A percentile compares a stretch with the other conserved stretches of the same genome.
Evolutionary conservation across 2,329 filamentous ascomycete genomes (phyloP).

Genomic region (Nannizziopsis barbatae): DNA sequence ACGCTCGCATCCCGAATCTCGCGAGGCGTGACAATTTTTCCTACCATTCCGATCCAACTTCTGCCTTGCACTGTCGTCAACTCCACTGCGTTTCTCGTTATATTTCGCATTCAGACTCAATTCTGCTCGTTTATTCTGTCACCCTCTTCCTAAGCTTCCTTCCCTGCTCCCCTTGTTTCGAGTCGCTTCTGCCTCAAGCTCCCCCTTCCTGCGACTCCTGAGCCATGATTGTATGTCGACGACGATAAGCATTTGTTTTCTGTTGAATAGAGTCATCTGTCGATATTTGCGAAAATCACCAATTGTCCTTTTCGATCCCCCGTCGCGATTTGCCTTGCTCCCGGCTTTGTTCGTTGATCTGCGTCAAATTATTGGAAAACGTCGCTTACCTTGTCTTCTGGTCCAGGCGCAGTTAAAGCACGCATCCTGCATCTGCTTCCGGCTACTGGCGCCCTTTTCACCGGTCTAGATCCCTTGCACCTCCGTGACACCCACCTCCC

Average conservation of each 20-base stretch:
- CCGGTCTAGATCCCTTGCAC: background rate
- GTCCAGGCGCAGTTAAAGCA: slow-evolving; percentile 1
- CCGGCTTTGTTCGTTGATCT: no score
- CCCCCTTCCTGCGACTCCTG: background rate
- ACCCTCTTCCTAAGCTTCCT: slow-evolving; percentile 1
- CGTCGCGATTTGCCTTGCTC: no score
- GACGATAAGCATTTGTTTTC: background rate
- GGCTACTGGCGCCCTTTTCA: background rate
- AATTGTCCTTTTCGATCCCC: no score
- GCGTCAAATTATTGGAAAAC: background rate
- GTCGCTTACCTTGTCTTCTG: background rate
- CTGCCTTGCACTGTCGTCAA: no score
- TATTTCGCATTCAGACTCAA: no score
- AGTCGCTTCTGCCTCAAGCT: slow-evolving; percentile 5
- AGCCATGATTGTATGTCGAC: background rate
- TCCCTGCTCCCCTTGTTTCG: slow-evolving; percentile 5
- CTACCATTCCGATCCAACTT: no score
- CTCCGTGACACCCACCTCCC: background rate
- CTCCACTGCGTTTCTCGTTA: no score
- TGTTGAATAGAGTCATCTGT: background rate
- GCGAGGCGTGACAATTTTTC: no score
- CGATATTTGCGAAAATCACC: no score
- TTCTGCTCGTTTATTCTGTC: no score
- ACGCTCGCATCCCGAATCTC: no score
- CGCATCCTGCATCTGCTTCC: background rate